Evolutionary conservation across 805 yeast genomes (phyloP), one percentile per base, ranked within the genome.

Genomic region (Yamadazyma insecticola): DNA sequence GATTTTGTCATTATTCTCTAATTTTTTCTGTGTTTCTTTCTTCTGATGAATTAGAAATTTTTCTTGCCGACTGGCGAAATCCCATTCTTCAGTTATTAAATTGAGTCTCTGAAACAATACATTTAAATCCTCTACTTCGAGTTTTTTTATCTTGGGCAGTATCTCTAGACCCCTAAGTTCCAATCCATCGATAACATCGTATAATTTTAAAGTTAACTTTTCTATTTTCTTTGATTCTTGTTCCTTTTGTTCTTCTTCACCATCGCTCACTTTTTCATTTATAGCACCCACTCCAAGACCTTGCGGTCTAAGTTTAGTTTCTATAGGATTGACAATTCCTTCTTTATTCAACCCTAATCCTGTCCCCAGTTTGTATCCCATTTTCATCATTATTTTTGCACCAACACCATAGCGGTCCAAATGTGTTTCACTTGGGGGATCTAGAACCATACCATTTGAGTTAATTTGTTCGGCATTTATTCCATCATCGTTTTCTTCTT

Each of bases 361-460:
- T 46, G 72, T 65, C 0, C 98, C 97, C 24, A 72, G 73, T 6
- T 70, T 69, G 55, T 85, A 89, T 0, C 98, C 98, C 97, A 90
- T 89, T 40, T 77, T 72, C 38, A 76, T 67, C 60, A 90, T 54
- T 30, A 90, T 59, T 29, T 70, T 57, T 3, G 95, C 95, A 22
- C 97, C 97, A 22, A 87, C 75, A 5, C 97, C 97, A 50, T 89
- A 88, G 29, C 36, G 40, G 29, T 40, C 7, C 6, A 34, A 16
- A 22, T 24, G 21, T 15, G n/a, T n/a, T n/a, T n/a, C n/a, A n/a
- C n/a, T n/a, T n/a, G n/a, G n/a, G n/a, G n/a, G n/a, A n/a, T n/a
- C n/a, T n/a, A n/a, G n/a, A n/a, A n/a, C n/a, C n/a, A n/a, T n/a
- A n/a, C n/a, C n/a, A n/a, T n/a, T n/a, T n/a, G n/a, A n/a, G n/a